Evolutionary conservation across 148 eudicot genomes (phyloP), one percentile per base, ranked within the genome.

Genomic region (Vaccinium corymbosum): DNA sequence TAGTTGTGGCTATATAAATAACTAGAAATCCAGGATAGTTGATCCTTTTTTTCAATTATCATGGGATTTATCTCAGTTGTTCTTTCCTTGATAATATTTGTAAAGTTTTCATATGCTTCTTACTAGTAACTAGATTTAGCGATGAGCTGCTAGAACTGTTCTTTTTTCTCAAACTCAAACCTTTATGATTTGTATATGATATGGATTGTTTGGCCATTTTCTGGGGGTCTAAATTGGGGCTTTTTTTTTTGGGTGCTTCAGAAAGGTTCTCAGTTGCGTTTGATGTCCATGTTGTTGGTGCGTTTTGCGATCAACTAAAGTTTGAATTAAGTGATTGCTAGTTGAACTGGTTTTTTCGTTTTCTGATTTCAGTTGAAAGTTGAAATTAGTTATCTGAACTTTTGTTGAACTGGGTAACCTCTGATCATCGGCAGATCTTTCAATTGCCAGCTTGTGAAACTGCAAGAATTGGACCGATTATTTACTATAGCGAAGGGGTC

Each of bases 1-100:
- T 92, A 87, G 59, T 83, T n/a, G 59, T 76, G 76, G 59, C 38
- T 56, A 29, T 11, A 71, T 71, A 55, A 10, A 16, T 55, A 7
- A 16, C 55, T 35, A 79, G 19, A 53, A 25, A 14, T 68, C 51
- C 55, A 53, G 62, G 16, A 68, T 79, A 56, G 71, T 84, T 79
- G 82, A 12, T 84, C 72, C 38, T 32, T 14, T 71, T 62, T 71
- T 52, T 19, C 73, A 49, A 56, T 84, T 56, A 53, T 55, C 86
- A 27, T 6, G 38, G 51, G 80, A 52, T 53, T 79, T 27, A 68
- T 84, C 56, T 80, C 20, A 14, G 2, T 20, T 22, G 22, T 57
- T 74, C 51, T 53, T 82, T 6, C 32, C 4, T 48, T 16, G n/a
- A 29, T n/a, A 16, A 13, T n/a, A 9, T 19, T 16, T 71, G 78